phyloP scores from a whole-genome alignment of 2,329 filamentous ascomycete genomes.

The Phoma sp. region DNA sequence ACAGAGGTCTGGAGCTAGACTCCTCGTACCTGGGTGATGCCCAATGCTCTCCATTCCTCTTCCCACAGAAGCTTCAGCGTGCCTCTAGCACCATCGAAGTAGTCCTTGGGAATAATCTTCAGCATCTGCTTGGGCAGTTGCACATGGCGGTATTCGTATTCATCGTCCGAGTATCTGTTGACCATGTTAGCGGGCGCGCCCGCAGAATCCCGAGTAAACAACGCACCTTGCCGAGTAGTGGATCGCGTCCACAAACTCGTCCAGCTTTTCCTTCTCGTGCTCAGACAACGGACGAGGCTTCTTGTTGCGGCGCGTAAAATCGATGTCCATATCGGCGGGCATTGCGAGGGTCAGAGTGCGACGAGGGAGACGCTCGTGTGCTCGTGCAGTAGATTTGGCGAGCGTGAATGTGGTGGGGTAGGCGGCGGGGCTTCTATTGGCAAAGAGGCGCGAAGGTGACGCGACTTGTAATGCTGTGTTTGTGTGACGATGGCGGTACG shows the following conservation, averaged over 20 bases:
- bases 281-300: conserved; percentile 81
- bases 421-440: conserved; percentile 7
- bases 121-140: conserved; percentile 98
- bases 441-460: conserved; percentile 8
- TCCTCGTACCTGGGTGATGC: conserved; percentile 84
- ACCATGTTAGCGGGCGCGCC: conserved; percentile 30
- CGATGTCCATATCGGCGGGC: conserved; percentile 66
- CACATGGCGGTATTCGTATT: conserved; percentile 97
- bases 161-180: conserved; percentile 84
- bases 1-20: not conserved
- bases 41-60: conserved; percentile 95
- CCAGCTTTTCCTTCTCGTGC: conserved; percentile 78
- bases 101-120: conserved; percentile 93
- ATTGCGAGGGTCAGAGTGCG: conserved; percentile 22
- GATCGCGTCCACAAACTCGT: conserved; percentile 91
- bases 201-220: conserved; percentile 23
- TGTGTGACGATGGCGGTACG: conserved; percentile 12
- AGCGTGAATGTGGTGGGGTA: conserved; percentile 27
- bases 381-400: conserved; percentile 33
- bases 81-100: conserved; percentile 86
- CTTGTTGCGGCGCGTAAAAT: conserved; percentile 85
- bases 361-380: conserved; percentile 36
- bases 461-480: conserved; percentile 10
- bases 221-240: conserved; percentile 90
- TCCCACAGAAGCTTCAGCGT: conserved; percentile 97